Conservation (phyloP, 345 rosid genomes). For the Stellera chamaejasme region DNA sequence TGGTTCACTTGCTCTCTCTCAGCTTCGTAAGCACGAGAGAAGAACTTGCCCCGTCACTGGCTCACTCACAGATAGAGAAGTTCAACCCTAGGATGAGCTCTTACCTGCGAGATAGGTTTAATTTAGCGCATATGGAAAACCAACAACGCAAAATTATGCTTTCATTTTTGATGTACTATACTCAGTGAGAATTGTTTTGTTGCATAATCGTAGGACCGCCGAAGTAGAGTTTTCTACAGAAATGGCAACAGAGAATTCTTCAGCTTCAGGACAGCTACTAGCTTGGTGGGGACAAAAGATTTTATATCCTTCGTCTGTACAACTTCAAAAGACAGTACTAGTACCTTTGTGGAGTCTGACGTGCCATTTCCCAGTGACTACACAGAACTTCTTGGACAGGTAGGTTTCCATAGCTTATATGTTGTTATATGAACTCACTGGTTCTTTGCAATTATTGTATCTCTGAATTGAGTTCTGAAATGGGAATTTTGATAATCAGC, state of each 20-base stretch:
- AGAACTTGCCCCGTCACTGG: too few relatives aligned
- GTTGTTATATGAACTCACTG: too few relatives aligned
- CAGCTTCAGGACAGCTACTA: slow-evolving; percentile 1
- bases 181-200: background rate
- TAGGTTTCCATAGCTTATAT: slow-evolving; percentile 16
- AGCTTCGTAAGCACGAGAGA: too few relatives aligned
- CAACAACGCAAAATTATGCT: background rate
- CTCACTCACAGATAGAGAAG: too few relatives aligned
- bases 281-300: slow-evolving; percentile 11
- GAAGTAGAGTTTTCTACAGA: background rate
- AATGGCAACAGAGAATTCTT: slow-evolving; percentile 6
- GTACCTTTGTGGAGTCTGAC: slow-evolving; percentile 33
- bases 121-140: background rate
- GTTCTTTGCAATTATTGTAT: too few relatives aligned
- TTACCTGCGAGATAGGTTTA: background rate
- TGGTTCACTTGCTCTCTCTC: too few relatives aligned
- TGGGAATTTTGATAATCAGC: too few relatives aligned
- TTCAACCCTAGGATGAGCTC: background rate
- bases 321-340: slow-evolving; percentile 27
- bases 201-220: slow-evolving; percentile 8
- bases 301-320: slow-evolving; percentile 12
- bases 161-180: background rate
- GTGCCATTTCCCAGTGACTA: slow-evolving; percentile 65
- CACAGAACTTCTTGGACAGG: slow-evolving; percentile 64
- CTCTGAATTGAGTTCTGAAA: too few relatives aligned